These are phyloP conservation scores for Cryphonectria naterciae DNA, from an alignment of 2,329 filamentous ascomycete genomes.

Conservation along the genomic window DNA sequence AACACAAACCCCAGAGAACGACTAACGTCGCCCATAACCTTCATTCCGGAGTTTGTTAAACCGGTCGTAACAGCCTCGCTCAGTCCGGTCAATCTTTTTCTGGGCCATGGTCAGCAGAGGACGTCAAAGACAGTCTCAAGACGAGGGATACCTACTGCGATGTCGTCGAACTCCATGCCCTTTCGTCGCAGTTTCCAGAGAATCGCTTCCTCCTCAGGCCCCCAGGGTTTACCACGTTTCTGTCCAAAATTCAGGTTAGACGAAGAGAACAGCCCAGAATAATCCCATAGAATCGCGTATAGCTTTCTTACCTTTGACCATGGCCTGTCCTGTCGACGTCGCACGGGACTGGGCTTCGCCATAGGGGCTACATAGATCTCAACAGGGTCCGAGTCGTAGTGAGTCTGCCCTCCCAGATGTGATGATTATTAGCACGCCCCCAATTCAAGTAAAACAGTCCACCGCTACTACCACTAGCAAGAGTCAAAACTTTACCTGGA, in stretches of 20 bases:
- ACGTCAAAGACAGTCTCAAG: rapidly evolving
- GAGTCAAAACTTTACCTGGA: constrained; percentile 1
- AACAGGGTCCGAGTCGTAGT: constrained; percentile 11
- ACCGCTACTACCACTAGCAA: background rate
- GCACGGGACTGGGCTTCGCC: background rate
- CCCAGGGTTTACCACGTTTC: constrained; percentile 30
- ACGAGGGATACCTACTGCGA: constrained; percentile 15
- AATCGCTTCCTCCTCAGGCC: constrained; percentile 21
- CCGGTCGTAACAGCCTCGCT: constrained; percentile 28
- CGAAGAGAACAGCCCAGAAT: too few species aligned
- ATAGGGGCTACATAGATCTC: background rate
- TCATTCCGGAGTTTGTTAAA: constrained; percentile 29
- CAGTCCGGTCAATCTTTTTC: constrained; percentile 27
- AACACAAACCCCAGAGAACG: background rate
- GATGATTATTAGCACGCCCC: background rate
- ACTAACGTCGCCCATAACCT: constrained; percentile 15
- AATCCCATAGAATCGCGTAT: background rate
- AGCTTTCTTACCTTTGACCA: constrained; percentile 24
- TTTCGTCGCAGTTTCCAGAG: constrained; percentile 27
- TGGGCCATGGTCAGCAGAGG: background rate
- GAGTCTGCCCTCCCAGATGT: background rate
- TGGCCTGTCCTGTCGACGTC: constrained; percentile 17
- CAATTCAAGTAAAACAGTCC: background rate
- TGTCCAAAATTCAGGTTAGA: background rate
- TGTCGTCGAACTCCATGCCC: constrained; percentile 27